Percentiles rank a stretch among this genome's conserved stretches.
Conservation (phyloP, 2,329 filamentous ascomycete species). For the Talaromyces sp. region DNA sequence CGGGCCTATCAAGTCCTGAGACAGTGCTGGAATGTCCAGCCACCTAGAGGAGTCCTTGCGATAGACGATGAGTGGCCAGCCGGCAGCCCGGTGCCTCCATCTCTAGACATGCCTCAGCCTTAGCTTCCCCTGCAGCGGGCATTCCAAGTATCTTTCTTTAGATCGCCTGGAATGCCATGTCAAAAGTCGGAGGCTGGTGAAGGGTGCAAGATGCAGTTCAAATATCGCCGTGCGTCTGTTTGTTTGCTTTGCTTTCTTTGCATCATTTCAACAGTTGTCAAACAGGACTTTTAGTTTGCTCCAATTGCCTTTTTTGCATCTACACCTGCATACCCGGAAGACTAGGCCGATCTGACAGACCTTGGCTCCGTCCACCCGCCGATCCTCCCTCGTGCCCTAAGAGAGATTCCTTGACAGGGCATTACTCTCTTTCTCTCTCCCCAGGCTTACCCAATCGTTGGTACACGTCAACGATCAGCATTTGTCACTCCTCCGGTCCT, state of each 20-base stretch:
- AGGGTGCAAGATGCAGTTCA: constrained; percentile 24
- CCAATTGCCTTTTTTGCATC: constrained; percentile 10
- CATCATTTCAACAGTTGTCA: constrained; percentile 27
- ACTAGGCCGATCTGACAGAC: neutral
- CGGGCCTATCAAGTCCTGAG: constrained; percentile 12
- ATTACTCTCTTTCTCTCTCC: constrained; percentile 14
- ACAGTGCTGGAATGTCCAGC: constrained; percentile 19
- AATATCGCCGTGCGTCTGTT: constrained; percentile 34
- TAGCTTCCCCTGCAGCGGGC: constrained; percentile 11
- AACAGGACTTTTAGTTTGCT: constrained; percentile 23
- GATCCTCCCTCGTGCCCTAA: constrained; percentile 14
- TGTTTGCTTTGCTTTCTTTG: constrained; percentile 41
- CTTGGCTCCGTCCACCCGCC: constrained; percentile 14
- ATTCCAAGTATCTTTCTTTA: constrained; percentile 31
- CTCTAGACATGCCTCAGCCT: constrained; percentile 4
- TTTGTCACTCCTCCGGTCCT: constrained; percentile 9
- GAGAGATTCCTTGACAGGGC: constrained; percentile 13
- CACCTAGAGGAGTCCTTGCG: constrained; percentile 15
- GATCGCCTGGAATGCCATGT: constrained; percentile 29
- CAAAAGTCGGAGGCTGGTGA: constrained; percentile 32
- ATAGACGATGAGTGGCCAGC: constrained; percentile 16
- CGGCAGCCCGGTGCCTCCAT: neutral
- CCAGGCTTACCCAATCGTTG: constrained; percentile 26
- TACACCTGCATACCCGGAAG: constrained; percentile 4
- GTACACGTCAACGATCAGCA: constrained; percentile 17